Percentiles rank a stretch among this genome's conserved stretches.
phyloP scores from a whole-genome alignment of 108 stramenopile genomes.

The Mayamaea pseudoterrestris region DNA sequence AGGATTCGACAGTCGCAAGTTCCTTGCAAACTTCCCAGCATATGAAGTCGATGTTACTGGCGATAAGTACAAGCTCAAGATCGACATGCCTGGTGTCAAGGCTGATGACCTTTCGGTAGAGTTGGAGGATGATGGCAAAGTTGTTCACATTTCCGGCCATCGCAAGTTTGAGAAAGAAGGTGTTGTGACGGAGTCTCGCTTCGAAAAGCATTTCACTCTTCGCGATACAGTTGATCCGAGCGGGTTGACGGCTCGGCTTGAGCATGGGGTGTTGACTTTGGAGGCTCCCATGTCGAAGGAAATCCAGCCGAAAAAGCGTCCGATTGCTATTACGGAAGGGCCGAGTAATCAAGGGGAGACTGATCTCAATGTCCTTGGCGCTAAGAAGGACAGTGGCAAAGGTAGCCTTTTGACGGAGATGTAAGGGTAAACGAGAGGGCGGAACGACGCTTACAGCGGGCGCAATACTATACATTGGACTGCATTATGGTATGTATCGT shows the following conservation, averaged over 20 bases:
- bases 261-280: slow-evolving; percentile 22
- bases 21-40: slow-evolving; percentile 25
- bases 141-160: slow-evolving; percentile 12
- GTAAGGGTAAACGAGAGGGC: no score
- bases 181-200: background rate
- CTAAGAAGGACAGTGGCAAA: no score
- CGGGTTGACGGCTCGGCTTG: slow-evolving; percentile 14
- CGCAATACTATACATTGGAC: no score
- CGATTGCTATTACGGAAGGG: slow-evolving; percentile 3
- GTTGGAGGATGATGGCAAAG: slow-evolving; percentile 23
- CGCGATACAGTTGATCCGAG: slow-evolving; percentile 10
- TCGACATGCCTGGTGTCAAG: slow-evolving; percentile 55
- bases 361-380: no score
- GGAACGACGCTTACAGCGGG: no score
- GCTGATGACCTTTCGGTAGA: slow-evolving; percentile 38
- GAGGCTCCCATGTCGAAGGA: slow-evolving; percentile 13
- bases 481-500: no score
- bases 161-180: slow-evolving; percentile 5
- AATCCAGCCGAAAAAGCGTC: background rate
- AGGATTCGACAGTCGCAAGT: no score
- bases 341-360: no score
- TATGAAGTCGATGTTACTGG: slow-evolving; percentile 50
- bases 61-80: slow-evolving; percentile 32
- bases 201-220: slow-evolving; percentile 3
- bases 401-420: no score